phyloP scores from a whole-genome alignment of 345 rosid genomes.

The Populus simonii region DNA sequence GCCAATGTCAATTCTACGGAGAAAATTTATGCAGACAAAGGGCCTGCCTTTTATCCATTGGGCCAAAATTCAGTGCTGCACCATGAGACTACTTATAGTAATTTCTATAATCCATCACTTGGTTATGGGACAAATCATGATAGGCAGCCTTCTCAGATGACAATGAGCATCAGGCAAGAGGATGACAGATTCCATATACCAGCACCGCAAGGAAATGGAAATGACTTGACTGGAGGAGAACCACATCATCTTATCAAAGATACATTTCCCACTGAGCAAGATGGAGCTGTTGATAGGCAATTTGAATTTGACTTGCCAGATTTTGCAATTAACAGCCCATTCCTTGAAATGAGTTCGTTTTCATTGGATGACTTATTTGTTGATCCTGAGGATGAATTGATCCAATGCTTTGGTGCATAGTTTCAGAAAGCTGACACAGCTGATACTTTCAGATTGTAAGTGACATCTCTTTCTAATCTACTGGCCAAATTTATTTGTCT shows the following conservation, averaged over 20 bases:
- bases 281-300: slow-evolving; percentile 49
- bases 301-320: slow-evolving; percentile 29
- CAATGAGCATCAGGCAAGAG: slow-evolving; percentile 37
- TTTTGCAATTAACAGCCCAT: not conserved
- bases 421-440: not conserved
- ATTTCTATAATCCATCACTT: slow-evolving; percentile 41
- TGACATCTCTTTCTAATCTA: not conserved
- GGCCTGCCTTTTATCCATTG: slow-evolving; percentile 48
- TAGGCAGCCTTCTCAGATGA: slow-evolving; percentile 42
- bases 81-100: slow-evolving; percentile 37
- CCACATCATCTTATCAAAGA: slow-evolving; percentile 41
- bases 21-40: slow-evolving; percentile 52
- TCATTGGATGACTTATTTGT: not conserved
- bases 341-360: not conserved
- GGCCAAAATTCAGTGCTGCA: slow-evolving; percentile 47
- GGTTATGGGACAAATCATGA: slow-evolving; percentile 45
- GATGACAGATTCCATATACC: slow-evolving; percentile 32
- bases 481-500: not conserved
- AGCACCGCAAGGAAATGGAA: slow-evolving; percentile 38
- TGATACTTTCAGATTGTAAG: not conserved
- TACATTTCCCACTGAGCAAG: slow-evolving; percentile 52
- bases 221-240: slow-evolving; percentile 35
- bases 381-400: slow-evolving; percentile 18
- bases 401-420: slow-evolving; percentile 28
- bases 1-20: slow-evolving; percentile 37